Conservation (phyloP, 805 yeast species). For the Kazachstania africana region DNA sequence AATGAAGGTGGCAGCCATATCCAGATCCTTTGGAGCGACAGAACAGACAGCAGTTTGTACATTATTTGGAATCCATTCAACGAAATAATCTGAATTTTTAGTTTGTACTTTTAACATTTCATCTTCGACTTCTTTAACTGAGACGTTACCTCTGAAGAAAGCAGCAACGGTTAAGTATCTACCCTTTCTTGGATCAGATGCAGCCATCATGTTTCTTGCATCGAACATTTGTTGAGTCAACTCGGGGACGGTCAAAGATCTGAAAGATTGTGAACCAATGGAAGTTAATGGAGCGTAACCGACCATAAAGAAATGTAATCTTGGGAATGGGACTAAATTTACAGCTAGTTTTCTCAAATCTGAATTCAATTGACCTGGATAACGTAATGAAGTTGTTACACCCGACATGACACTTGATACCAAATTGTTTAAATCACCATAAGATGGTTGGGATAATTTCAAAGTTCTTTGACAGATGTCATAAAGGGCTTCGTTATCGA, state of each 20-base stretch:
- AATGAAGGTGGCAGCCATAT: slow-evolving; percentile 85
- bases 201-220: slow-evolving; percentile 92
- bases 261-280: slow-evolving; percentile 67
- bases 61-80: slow-evolving; percentile 93
- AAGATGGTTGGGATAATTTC: slow-evolving; percentile 68
- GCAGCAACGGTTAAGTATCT: slow-evolving; percentile 89
- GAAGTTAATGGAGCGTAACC: slow-evolving; percentile 90
- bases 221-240: slow-evolving; percentile 90
- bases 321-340: slow-evolving; percentile 88
- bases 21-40: slow-evolving; percentile 75
- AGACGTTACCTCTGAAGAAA: slow-evolving; percentile 86
- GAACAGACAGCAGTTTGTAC: slow-evolving; percentile 91
- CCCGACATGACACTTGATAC: slow-evolving; percentile 92
- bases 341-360: slow-evolving; percentile 90
- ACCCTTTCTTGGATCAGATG: slow-evolving; percentile 82
- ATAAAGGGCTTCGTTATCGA: slow-evolving; percentile 88
- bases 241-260: slow-evolving; percentile 79
- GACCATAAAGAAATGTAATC: slow-evolving; percentile 90
- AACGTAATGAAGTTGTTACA: slow-evolving; percentile 85
- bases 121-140: slow-evolving; percentile 89
- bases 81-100: slow-evolving; percentile 72
- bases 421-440: slow-evolving; percentile 66
- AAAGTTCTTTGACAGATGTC: slow-evolving; percentile 80
- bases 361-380: slow-evolving; percentile 90
- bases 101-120: slow-evolving; percentile 79